These are phyloP conservation scores for Ashbya aceris DNA, from an alignment of 1,139 yeast species.

Conservation along the genomic window DNA sequence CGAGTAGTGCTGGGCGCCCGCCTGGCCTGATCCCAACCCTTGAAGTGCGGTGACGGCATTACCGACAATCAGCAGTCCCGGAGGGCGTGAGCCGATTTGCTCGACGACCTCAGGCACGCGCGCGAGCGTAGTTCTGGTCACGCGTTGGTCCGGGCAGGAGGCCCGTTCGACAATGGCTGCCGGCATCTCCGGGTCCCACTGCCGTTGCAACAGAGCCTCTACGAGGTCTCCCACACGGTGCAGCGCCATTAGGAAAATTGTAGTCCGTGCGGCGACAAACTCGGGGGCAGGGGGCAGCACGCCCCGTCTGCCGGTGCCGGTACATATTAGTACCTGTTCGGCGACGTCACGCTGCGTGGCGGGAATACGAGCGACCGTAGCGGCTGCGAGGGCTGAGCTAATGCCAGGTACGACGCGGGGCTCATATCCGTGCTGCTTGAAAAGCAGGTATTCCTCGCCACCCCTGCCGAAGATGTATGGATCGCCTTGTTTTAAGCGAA, in stretches of 20 bases:
- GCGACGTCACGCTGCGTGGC: slow-evolving; percentile 90
- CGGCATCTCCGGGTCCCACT: slow-evolving; percentile 68
- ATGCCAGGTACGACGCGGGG: slow-evolving; percentile 82
- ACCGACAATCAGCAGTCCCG: slow-evolving; percentile 82
- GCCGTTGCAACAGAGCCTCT: slow-evolving; percentile 44
- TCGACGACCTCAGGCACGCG: slow-evolving; percentile 66
- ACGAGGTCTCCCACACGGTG: slow-evolving; percentile 71
- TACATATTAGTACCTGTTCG: slow-evolving; percentile 85
- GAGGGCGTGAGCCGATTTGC: slow-evolving; percentile 84
- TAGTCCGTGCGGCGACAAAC: slow-evolving; percentile 62
- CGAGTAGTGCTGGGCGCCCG: slow-evolving; percentile 16
- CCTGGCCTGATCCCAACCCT: slow-evolving; percentile 24
- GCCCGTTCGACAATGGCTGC: slow-evolving; percentile 87
- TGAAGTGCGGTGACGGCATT: slow-evolving; percentile 58
- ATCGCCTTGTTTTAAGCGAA: slow-evolving; percentile 91
- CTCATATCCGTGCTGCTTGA: slow-evolving; percentile 52
- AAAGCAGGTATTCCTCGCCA: slow-evolving; percentile 78
- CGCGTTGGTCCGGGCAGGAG: slow-evolving; percentile 85
- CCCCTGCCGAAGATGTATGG: slow-evolving; percentile 97
- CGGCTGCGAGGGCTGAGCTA: slow-evolving; percentile 85
- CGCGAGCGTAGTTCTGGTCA: slow-evolving; percentile 62
- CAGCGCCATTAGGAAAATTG: slow-evolving; percentile 83
- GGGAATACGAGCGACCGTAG: slow-evolving; percentile 76
- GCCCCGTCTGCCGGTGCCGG: slow-evolving; percentile 92
- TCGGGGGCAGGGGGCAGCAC: slow-evolving; percentile 72